phyloP scores from a whole-genome alignment of 202 grass and related monocot species.

The Schoenoplectus triqueter region DNA sequence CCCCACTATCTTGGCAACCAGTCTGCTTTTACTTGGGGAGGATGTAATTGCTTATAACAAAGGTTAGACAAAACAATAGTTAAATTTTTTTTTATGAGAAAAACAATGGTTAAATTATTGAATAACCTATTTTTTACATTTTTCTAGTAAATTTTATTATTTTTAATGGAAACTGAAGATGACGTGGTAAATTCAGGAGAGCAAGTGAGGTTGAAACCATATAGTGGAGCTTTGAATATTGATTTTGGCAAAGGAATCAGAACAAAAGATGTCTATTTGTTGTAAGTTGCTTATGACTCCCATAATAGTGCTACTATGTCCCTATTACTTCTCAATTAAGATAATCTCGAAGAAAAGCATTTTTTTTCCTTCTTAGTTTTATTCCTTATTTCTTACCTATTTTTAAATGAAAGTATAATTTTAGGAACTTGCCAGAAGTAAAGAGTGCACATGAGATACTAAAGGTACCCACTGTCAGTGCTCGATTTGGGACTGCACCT shows the following conservation, averaged over 20 bases:
- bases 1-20: slow-evolving; percentile 87
- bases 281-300: slow-evolving; percentile 59
- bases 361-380: background rate
- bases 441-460: slow-evolving; percentile 78
- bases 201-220: slow-evolving; percentile 87
- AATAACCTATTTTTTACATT: background rate
- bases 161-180: slow-evolving; percentile 15
- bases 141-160: slow-evolving; percentile 10
- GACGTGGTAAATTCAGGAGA: slow-evolving; percentile 56
- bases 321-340: slow-evolving; percentile 8
- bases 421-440: slow-evolving; percentile 96
- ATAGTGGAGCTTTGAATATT: slow-evolving; percentile 80
- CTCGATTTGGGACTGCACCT: slow-evolving; percentile 87
- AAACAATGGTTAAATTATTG: background rate
- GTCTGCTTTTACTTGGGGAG: slow-evolving; percentile 87
- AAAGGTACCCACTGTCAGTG: slow-evolving; percentile 91
- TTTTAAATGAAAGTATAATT: slow-evolving; percentile 45
- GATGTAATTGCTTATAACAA: slow-evolving; percentile 97
- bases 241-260: slow-evolving; percentile 90
- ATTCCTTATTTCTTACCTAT: slow-evolving; percentile 18
- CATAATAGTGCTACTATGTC: background rate
- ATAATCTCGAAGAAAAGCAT: background rate
- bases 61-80: slow-evolving; percentile 43
- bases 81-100: background rate
- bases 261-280: slow-evolving; percentile 90